Evolutionary conservation across 768 basidiomycete species (phyloP).

Genomic region (Hysterangium stoloniferum): DNA sequence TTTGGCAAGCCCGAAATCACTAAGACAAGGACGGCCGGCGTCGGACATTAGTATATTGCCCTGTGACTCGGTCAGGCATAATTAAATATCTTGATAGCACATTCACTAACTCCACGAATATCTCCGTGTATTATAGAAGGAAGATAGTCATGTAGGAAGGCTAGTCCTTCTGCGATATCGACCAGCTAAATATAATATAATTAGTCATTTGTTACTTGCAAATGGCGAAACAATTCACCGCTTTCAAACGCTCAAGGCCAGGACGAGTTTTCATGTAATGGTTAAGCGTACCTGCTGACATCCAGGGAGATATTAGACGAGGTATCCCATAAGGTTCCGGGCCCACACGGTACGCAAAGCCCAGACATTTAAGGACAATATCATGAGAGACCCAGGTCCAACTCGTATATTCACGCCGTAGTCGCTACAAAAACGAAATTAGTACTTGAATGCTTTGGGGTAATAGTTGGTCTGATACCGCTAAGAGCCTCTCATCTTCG

Average conservation of each 20-base stretch:
- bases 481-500: background rate
- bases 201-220: background rate
- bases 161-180: constrained; percentile 36
- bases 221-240: background rate
- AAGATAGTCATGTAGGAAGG: constrained; percentile 34
- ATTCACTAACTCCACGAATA: constrained; percentile 13
- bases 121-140: constrained; percentile 30
- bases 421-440: background rate
- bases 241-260: background rate
- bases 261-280: background rate
- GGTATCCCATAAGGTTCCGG: background rate
- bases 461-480: background rate
- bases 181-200: constrained; percentile 26
- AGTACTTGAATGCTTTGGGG: background rate
- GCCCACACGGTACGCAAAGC: background rate
- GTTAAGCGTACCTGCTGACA: background rate
- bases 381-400: background rate
- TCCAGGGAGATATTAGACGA: constrained; percentile 1
- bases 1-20: constrained; percentile 39
- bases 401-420: constrained; percentile 1
- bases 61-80: constrained; percentile 17
- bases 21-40: constrained; percentile 35
- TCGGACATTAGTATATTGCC: constrained; percentile 41
- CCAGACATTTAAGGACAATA: background rate
- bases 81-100: constrained; percentile 2